Evolutionary conservation across 495 filamentous ascomycete genomes (phyloP), one percentile per base, ranked within the genome.

Genomic region (Rhizodiscina lignyota): DNA sequence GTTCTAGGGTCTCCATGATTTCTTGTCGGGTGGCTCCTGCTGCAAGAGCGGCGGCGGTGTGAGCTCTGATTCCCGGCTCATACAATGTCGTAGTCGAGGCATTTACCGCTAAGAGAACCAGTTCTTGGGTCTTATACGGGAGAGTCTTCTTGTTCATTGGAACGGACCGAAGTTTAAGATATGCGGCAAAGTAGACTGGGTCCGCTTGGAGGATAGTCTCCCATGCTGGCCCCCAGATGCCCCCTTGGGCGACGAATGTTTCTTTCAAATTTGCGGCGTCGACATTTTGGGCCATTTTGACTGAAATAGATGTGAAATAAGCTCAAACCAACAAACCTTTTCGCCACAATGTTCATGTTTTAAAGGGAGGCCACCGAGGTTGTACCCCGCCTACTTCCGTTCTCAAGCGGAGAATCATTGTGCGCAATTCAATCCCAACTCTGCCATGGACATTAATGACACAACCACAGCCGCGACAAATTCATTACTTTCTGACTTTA

Each of bases 31-130:
- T 45, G 3, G 61, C 61, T 18, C 61, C 61, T 11, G 42, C 41
- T 5, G n/a, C 13, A 2, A 55, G 23, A 2, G 61, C 61, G 2
- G 40, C 38, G 3, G 26, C 4, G 4, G 52, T 53, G 40, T 60
- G 48, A 1, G 41, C 33, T 10, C 47, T 47, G 22, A 64, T 55
- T 18, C 54, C 58, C 3, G 56, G 54, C 1, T 41, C 37, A 36
- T 61, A 51, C 12, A 64, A 50, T 35, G 60, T 56, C 5, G 59
- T 62, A 5, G 49, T 40, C 0, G 58, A 47, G 35, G 49, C 47
- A 42, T 58, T 48, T 20, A 61, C 54, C 15, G 59, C 49, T 8
- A 64, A 48, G 33, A 39, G 42, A 11, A 64, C 49, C 5, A 64
- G 43, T 10, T 49, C 34, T 41, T 64, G 61, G 32, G 52, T 43